Conservation (phyloP, 306 rosid species). For the Rubus idaeus region DNA sequence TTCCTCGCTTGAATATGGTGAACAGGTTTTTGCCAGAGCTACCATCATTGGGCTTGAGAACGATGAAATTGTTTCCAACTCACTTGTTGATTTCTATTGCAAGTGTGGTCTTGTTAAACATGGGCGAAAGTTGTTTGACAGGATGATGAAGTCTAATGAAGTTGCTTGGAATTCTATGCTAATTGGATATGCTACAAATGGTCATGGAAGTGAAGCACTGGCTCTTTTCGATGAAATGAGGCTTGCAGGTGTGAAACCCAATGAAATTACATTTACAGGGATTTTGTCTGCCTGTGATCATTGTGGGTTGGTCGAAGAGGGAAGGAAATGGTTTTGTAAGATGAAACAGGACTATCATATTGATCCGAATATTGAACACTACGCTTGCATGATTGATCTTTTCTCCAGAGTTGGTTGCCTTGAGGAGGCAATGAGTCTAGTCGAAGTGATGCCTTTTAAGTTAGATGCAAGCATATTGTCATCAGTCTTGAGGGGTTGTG, state of each 20-base stretch:
- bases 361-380: constrained; percentile 59
- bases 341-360: constrained; percentile 56
- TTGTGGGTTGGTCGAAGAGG: constrained; percentile 68
- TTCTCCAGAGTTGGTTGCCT: constrained; percentile 63
- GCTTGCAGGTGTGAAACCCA: constrained; percentile 49
- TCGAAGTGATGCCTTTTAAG: constrained; percentile 61
- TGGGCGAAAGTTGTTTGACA: constrained; percentile 53
- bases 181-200: constrained; percentile 84
- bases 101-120: constrained; percentile 68
- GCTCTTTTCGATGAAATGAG: constrained; percentile 57
- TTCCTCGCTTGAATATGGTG: constrained; percentile 65
- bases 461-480: constrained; percentile 65
- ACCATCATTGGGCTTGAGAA: constrained; percentile 55
- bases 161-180: constrained; percentile 80
- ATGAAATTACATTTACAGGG: constrained; percentile 61
- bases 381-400: constrained; percentile 71
- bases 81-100: constrained; percentile 72
- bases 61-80: constrained; percentile 52
- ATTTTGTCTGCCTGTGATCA: constrained; percentile 78
- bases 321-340: constrained; percentile 51
- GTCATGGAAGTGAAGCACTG: constrained; percentile 66
- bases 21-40: constrained; percentile 65
- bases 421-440: constrained; percentile 55
- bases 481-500: constrained; percentile 70
- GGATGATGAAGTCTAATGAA: constrained; percentile 56